Evolutionary conservation across 345 rosid species (phyloP).

Genomic region (Alliaria petiolata): DNA sequence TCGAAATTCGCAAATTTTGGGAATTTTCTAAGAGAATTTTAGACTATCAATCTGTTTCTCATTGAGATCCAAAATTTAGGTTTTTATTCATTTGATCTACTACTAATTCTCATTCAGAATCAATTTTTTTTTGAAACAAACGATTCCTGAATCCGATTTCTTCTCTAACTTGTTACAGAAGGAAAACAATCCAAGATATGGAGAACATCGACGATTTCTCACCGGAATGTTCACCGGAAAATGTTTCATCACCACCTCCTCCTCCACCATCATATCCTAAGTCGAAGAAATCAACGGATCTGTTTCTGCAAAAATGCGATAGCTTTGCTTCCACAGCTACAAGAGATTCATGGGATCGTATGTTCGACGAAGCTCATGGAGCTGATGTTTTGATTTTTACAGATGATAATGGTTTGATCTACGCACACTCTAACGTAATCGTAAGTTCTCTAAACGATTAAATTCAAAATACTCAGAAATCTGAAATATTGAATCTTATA

Average conservation of each 20-base stretch:
- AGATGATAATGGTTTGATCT: conserved; percentile 45
- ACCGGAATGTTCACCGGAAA: conserved; percentile 16
- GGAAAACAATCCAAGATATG: background rate
- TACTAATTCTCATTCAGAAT: too few species aligned
- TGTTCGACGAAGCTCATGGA: conserved; percentile 66
- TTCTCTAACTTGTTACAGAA: conserved; percentile 14
- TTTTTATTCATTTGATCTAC: too few species aligned
- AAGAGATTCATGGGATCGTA: conserved; percentile 66
- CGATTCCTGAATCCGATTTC: background rate
- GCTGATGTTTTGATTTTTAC: conserved; percentile 64
- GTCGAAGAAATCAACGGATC: conserved; percentile 1
- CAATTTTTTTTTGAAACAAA: too few species aligned
- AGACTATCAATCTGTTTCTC: too few species aligned
- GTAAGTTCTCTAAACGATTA: conserved; percentile 41
- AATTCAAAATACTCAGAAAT: background rate
- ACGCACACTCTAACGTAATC: conserved; percentile 70
- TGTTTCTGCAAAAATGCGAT: background rate
- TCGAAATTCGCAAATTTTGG: too few species aligned
- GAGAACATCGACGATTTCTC: conserved; percentile 6
- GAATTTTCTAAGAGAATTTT: background rate
- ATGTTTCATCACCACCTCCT: background rate
- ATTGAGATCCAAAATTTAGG: too few species aligned
- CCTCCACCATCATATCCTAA: background rate
- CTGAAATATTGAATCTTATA: background rate
- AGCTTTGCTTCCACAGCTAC: conserved; percentile 37